Conservation (phyloP, 106 monocot species). For the Dioscorea zingiberensis region DNA sequence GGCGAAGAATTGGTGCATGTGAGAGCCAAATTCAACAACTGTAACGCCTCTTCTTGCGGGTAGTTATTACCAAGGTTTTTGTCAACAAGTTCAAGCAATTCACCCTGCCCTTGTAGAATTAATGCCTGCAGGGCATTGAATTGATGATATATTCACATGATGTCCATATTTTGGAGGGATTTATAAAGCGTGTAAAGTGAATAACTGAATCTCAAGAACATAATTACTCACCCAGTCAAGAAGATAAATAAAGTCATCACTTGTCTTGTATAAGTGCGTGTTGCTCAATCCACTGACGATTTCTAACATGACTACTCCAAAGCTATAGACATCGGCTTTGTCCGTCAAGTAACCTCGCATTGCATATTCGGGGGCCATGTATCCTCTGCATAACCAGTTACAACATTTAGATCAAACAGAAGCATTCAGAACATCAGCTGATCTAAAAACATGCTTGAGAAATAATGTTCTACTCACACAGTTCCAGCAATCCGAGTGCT, state of each 20-base stretch:
- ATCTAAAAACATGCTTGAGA: background rate
- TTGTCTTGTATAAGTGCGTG: background rate
- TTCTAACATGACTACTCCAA: slow-evolving; percentile 16
- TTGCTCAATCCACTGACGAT: slow-evolving; percentile 19
- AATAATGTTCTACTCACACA: slow-evolving; percentile 7
- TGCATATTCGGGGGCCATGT: slow-evolving; percentile 38
- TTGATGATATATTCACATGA: too few relatives aligned
- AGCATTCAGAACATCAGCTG: background rate
- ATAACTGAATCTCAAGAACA: too few relatives aligned
- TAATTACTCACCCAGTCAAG: slow-evolving; percentile 16
- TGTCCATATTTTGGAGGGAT: too few relatives aligned
- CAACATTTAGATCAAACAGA: background rate
- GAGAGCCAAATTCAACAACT: slow-evolving; percentile 12
- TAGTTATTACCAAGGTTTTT: slow-evolving; percentile 9
- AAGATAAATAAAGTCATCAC: background rate
- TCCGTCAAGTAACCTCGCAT: slow-evolving; percentile 25
- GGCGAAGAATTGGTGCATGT: slow-evolving; percentile 16
- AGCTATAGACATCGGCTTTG: slow-evolving; percentile 28
- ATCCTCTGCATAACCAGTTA: slow-evolving; percentile 24
- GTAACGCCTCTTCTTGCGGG: slow-evolving; percentile 10
- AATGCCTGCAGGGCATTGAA: slow-evolving; percentile 1
- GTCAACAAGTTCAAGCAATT: slow-evolving; percentile 14
- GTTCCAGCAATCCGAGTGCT: slow-evolving; percentile 34
- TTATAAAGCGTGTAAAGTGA: too few relatives aligned
- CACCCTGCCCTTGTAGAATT: slow-evolving; percentile 13